Evolutionary conservation across 345 rosid species (phyloP).

Genomic region (Brassica napus): Da-Ae NC_063439.1:7101001-7101500

Average conservation of each 20-base stretch:
- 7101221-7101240: background rate
- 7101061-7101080: slow-evolving; percentile 21
- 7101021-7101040: slow-evolving; percentile 50
- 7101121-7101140: slow-evolving; percentile 30
- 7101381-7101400: slow-evolving; percentile 50
- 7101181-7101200: too few species aligned
- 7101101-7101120: slow-evolving; percentile 41
- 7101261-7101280: slow-evolving; percentile 52
- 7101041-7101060: slow-evolving; percentile 12
- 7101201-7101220: too few species aligned
- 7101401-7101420: slow-evolving; percentile 29
- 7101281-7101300: slow-evolving; percentile 54
- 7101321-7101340: slow-evolving; percentile 20
- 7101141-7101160: too few species aligned
- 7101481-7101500: background rate
- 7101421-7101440: background rate
- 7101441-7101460: background rate
- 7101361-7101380: slow-evolving; percentile 59
- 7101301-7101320: slow-evolving; percentile 32
- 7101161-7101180: too few species aligned
- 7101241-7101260: slow-evolving; percentile 44
- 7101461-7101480: background rate
- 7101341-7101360: slow-evolving; percentile 17
- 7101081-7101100: slow-evolving; percentile 25
- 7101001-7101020: slow-evolving; percentile 45